phyloP scores from a whole-genome alignment of 257 asterid species.

The Plantago elongata region DNA sequence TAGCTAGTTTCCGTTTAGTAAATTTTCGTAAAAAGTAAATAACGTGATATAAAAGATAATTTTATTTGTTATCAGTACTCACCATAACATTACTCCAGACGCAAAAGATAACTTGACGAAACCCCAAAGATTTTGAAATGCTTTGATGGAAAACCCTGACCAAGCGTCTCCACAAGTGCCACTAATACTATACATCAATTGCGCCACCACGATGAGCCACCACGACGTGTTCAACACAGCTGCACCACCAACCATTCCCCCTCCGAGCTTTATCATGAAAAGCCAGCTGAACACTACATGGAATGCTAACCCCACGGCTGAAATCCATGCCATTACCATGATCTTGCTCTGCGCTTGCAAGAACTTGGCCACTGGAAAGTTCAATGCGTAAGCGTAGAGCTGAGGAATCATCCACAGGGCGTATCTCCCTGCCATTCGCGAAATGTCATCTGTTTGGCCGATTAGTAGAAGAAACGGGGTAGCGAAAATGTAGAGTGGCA shows the following conservation, averaged over 20 bases:
- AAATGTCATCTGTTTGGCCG: constrained; percentile 43
- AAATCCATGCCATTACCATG: constrained; percentile 50
- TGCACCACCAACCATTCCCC: constrained; percentile 56
- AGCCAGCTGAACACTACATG: constrained; percentile 48
- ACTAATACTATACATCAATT: constrained; percentile 33
- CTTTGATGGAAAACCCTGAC: constrained; percentile 50
- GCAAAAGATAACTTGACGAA: constrained; percentile 46
- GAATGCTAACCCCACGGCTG: constrained; percentile 33
- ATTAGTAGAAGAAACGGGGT: constrained; percentile 33
- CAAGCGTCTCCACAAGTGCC: constrained; percentile 50
- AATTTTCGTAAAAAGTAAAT: too few species aligned
- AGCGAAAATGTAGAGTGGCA: constrained; percentile 39
- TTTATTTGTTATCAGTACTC: not conserved
- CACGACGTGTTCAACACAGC: constrained; percentile 45
- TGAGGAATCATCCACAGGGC: constrained; percentile 67
- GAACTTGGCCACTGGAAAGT: constrained; percentile 55
- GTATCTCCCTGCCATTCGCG: constrained; percentile 43
- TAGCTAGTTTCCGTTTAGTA: too few species aligned
- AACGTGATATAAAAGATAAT: too few species aligned
- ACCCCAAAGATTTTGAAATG: constrained; percentile 39
- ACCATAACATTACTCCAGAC: constrained; percentile 64
- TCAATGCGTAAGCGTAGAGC: constrained; percentile 55
- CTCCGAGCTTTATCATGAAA: constrained; percentile 40
- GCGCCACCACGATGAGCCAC: constrained; percentile 57
- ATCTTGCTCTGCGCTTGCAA: constrained; percentile 63